phyloP scores from a whole-genome alignment of 129 eudicot genomes.

The Pittosporum tobira region DNA sequence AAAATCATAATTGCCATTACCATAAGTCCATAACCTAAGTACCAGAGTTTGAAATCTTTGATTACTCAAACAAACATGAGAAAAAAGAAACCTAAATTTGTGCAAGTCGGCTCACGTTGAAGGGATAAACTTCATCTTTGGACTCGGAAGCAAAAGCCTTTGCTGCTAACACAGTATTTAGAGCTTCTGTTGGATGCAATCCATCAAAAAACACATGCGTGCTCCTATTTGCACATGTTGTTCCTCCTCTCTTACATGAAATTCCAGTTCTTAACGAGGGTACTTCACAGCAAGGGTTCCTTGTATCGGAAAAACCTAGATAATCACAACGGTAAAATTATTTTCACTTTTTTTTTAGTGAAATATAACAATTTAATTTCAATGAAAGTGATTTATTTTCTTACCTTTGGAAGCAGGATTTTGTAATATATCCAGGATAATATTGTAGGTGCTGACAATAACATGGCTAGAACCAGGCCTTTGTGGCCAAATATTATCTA shows the following conservation, averaged over 20 bases:
- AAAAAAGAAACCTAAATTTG: neutral
- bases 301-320: constrained; percentile 30
- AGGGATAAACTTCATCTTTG: constrained; percentile 33
- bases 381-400: too few relatives aligned
- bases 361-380: too few relatives aligned
- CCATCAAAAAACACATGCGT: constrained; percentile 34
- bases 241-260: constrained; percentile 33
- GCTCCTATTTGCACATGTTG: constrained; percentile 22
- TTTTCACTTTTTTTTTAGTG: too few relatives aligned
- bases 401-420: constrained; percentile 27
- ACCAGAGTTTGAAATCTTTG: too few relatives aligned
- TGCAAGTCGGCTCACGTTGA: constrained; percentile 18
- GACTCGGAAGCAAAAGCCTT: constrained; percentile 24
- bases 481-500: constrained; percentile 21
- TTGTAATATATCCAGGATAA: constrained; percentile 26
- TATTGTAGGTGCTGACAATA: constrained; percentile 30
- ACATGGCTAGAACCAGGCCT: constrained; percentile 34
- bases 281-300: constrained; percentile 34
- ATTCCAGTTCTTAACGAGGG: constrained; percentile 18
- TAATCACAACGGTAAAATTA: neutral
- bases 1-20: too few relatives aligned
- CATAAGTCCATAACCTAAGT: too few relatives aligned
- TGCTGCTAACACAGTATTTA: constrained; percentile 23
- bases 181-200: constrained; percentile 44
- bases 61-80: too few relatives aligned